Evolutionary conservation across 1,284 basidiomycete species (phyloP).

Genomic region (Golubevia sp.): DNA sequence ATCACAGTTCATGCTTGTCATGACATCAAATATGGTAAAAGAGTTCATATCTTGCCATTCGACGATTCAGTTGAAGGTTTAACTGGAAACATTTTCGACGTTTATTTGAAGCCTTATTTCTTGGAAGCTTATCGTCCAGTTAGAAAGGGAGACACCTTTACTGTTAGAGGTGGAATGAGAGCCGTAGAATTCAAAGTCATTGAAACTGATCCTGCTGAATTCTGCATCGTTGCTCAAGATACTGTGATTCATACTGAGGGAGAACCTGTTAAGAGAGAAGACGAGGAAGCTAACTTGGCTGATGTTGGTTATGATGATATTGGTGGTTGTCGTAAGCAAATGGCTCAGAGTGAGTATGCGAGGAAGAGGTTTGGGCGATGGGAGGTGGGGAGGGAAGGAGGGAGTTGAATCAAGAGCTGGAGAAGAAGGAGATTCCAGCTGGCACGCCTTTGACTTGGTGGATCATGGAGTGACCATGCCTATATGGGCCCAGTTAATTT

Average conservation of each 20-base stretch:
- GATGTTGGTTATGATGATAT: constrained; percentile 99
- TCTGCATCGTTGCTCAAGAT: constrained; percentile 95
- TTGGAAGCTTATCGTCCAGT: constrained; percentile 96
- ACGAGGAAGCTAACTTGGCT: constrained; percentile 93
- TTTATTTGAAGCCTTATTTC: constrained; percentile 98
- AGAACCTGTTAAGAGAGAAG: constrained; percentile 97
- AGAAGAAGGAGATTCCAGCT: too few relatives aligned
- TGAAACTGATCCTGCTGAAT: constrained; percentile 86
- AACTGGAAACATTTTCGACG: constrained; percentile 97
- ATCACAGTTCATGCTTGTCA: constrained; percentile 93
- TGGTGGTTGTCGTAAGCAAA: constrained; percentile 97
- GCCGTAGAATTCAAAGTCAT: constrained; percentile 96
- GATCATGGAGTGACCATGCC: too few relatives aligned
- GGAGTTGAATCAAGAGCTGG: too few relatives aligned
- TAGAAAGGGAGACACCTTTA: constrained; percentile 96
- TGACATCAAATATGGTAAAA: constrained; percentile 99
- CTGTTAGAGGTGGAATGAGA: constrained; percentile 79
- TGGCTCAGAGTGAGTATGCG: constrained; percentile 77
- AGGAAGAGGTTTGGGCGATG: too few relatives aligned
- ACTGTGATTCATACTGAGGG: constrained; percentile 98
- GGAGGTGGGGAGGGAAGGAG: too few relatives aligned
- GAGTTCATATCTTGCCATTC: constrained; percentile 94
- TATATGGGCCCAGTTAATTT: too few relatives aligned
- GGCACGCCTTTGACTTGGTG: too few relatives aligned
- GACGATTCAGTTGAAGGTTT: constrained; percentile 97